Base-by-base conservation (phyloP, 2,329 filamentous ascomycete species). In the Ascosphaera pollenicola region DNA sequence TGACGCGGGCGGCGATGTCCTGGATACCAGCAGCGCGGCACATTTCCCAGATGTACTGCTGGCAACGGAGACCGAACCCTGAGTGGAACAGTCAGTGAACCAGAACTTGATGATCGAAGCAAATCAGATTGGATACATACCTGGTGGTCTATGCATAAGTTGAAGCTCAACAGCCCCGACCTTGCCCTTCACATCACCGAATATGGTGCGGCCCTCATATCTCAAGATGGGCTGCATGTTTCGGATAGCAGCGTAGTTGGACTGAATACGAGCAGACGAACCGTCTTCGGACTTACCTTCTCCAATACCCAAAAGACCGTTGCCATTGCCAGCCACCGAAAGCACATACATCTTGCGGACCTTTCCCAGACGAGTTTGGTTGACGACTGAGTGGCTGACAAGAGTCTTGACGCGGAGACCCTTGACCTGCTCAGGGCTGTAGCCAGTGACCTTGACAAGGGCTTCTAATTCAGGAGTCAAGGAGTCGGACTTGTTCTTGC, bases 321-420 rank as follows among this genome's bases (percentile, higher is more conserved):
- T 70, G 42, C 73, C 70, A 59, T 95, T 92, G 39, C 89, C 89
- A 4, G 84, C 85, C 48, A 94, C 75, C 32, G 75, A 75, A 44
- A 95, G 62, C 49, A 73, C 67, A 51, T 87, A 91, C 32, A 68
- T 51, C 56, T 77, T 81, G 48, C 69, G 68, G 43, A 98, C 77
- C 68, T 95, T 98, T 54, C 89, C 89, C 60, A 98, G 73, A 64
- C 87, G 80, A 17, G 89, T 95, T 68, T 95, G 87, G 61, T 98
- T 95, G 46, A 72, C 66, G 42, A 98, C 89, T 32, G 61, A 59
- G 51, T 87, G 80, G 3, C 54, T 53, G 36, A 92, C 78, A 36
- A 98, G 61, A 37, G 69, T 65, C 67, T 91, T 93, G 46, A 70
- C 62, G 42, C 70, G 65, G 42, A 92, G 58, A 2, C 47, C 50